Base-by-base conservation (phyloP, 257 asterid genomes). In the Lavandula angustifolia region DNA sequence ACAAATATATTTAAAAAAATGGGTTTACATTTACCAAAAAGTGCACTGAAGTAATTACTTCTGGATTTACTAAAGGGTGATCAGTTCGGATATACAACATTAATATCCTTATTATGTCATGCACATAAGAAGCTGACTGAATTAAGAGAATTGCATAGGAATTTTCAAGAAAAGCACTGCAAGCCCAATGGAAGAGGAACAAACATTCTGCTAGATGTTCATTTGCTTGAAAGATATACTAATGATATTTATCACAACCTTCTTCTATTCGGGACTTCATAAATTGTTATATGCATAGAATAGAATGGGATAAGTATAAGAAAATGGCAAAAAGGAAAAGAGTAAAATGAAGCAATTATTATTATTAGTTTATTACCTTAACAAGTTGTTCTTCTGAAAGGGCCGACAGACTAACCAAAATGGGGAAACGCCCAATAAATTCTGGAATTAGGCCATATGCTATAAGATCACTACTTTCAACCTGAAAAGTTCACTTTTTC, bases 401-500 rank as follows among this genome's bases (percentile, higher is more conserved):
- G 72, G 98, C 96, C 43, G 88, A 79, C 80, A 91, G 75, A 76
- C 87, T 84, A 75, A 91, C 98, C 83, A 91, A 84, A 73, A 91
- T 84, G 65, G 98, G 98, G 79, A 91, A 87, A 66, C 98, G 96
- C 70, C 98, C 96, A 72, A 87, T 81, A 77, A 85, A 91, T 69
- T 91, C 98, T 61, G 96, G 98, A 71, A 91, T 91, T 77, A 91
- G 91, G 49, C 98, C 98, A 41, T 91, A 88, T 6, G 91, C 84
- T 62, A 91, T 84, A 61, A 91, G 91, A 81, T 91, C 98, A 79
- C 96, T 87, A 67, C 98, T 91, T 72, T 91, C 98, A 56, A 82
- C 96, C 98, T 91, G 88, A 81, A 84, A 72, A 35, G 11, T 7
- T n/a, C 69, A 47, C 44, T 7, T 75, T 60, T 48, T 67, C 70